These are phyloP conservation scores for Colletotrichum graminicola DNA, from an alignment of 2,329 filamentous ascomycete genomes.

Conservation along the genomic window DNA sequence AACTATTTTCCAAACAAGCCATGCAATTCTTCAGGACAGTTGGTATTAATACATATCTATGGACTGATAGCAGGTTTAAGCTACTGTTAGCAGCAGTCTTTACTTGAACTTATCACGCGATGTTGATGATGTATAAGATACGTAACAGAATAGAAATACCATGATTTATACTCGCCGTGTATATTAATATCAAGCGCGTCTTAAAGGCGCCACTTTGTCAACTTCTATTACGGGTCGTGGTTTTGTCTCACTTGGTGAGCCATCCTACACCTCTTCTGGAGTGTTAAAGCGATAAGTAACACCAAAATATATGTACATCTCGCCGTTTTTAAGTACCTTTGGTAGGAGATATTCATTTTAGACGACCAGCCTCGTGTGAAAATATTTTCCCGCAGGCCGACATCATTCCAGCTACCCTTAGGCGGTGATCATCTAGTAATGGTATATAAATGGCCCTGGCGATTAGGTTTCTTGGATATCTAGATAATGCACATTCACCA, in stretches of 20 bases:
- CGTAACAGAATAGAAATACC: too few species aligned
- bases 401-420: too few species aligned
- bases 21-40: neutral
- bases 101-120: neutral
- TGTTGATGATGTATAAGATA: too few species aligned
- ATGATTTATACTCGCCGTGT: too few species aligned
- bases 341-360: too few species aligned
- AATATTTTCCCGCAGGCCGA: too few species aligned
- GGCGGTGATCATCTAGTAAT: neutral
- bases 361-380: too few species aligned
- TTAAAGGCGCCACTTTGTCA: neutral
- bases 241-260: neutral
- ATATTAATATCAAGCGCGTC: too few species aligned
- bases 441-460: neutral
- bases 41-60: neutral
- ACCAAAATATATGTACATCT: neutral
- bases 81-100: neutral
- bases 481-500: fast-evolving
- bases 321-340: too few species aligned
- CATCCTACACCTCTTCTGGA: neutral
- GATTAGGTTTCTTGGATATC: too few species aligned
- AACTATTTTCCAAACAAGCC: neutral
- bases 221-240: neutral
- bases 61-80: neutral
- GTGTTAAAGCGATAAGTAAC: neutral